Percentiles rank a stretch among this genome's conserved stretches.
Conservation (phyloP, 257 asterid species). For the Solanum neorickii region DNA sequence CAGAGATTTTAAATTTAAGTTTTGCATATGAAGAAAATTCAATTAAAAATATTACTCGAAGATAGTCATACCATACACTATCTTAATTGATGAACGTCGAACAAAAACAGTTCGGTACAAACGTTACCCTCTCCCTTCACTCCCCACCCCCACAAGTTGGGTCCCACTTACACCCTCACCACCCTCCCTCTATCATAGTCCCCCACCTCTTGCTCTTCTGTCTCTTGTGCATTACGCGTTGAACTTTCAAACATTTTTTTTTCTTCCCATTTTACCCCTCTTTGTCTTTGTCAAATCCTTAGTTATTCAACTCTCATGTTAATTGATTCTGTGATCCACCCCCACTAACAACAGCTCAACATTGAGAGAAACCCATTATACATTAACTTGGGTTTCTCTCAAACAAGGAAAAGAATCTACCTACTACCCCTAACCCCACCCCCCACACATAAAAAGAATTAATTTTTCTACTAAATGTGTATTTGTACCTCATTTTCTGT, state of each 20-base stretch:
- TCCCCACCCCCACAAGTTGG: not conserved
- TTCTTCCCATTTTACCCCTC: not conserved
- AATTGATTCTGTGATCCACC: slow-evolving; percentile 24
- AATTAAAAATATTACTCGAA: fast-evolving
- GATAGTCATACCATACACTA: too few species aligned
- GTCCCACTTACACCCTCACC: not conserved
- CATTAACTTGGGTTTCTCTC: slow-evolving; percentile 33
- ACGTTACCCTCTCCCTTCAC: not conserved
- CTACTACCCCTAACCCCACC: not conserved
- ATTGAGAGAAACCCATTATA: slow-evolving; percentile 24
- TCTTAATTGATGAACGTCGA: too few species aligned
- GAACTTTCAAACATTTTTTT: slow-evolving; percentile 20
- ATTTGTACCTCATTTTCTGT: slow-evolving; percentile 44
- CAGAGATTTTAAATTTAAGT: too few species aligned
- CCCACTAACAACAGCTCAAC: slow-evolving; percentile 25
- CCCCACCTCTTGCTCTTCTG: slow-evolving; percentile 1
- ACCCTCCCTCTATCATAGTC: not conserved
- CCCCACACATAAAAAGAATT: not conserved
- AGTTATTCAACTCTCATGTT: slow-evolving; percentile 21
- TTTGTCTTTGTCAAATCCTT: not conserved
- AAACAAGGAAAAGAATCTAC: slow-evolving; percentile 34
- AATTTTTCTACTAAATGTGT: not conserved
- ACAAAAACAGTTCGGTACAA: not conserved
- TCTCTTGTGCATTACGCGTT: slow-evolving; percentile 49
- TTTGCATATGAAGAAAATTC: fast-evolving